phyloP scores from a whole-genome alignment of 2,329 filamentous ascomycete genomes.

The Davidsoniella eucalypti region DNA sequence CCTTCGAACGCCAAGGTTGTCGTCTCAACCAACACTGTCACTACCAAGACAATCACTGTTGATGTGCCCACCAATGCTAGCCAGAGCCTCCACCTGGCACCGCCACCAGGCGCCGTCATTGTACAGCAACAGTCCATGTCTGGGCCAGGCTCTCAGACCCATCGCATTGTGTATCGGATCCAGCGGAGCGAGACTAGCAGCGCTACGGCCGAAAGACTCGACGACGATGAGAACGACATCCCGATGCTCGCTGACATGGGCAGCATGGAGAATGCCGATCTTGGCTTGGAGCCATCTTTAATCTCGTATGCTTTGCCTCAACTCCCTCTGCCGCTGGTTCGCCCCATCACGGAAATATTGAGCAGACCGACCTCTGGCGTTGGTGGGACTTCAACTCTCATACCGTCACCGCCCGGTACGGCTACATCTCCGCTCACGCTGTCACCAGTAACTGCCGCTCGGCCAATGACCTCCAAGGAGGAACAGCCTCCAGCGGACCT shows the following conservation, averaged over 20 bases:
- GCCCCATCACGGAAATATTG: slow-evolving; percentile 8
- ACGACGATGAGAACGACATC: slow-evolving; percentile 18
- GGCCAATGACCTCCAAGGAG: neutral
- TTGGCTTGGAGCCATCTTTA: slow-evolving; percentile 5
- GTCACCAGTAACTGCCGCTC: neutral
- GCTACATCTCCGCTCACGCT: neutral
- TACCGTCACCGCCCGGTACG: neutral
- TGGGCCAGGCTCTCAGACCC: slow-evolving; percentile 13
- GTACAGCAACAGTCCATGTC: slow-evolving; percentile 28
- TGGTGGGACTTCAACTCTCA: slow-evolving; percentile 5
- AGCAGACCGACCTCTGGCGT: slow-evolving; percentile 1
- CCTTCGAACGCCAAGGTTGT: slow-evolving; percentile 40
- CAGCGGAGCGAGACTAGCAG: slow-evolving; percentile 33
- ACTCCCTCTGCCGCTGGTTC: neutral
- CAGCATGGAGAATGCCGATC: slow-evolving; percentile 6
- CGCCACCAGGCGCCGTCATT: slow-evolving; percentile 42
- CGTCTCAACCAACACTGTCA: slow-evolving; percentile 41
- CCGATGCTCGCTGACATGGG: neutral
- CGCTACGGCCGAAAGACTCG: slow-evolving; percentile 22
- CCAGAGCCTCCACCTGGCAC: slow-evolving; percentile 28
- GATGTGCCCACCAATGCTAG: slow-evolving; percentile 34
- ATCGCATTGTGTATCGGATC: slow-evolving; percentile 41
- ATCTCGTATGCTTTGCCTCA: neutral
- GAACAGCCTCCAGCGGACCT: neutral
- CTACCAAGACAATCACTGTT: slow-evolving; percentile 47